phyloP scores from a whole-genome alignment of 345 rosid species.

The Syzygium jambos region DNA sequence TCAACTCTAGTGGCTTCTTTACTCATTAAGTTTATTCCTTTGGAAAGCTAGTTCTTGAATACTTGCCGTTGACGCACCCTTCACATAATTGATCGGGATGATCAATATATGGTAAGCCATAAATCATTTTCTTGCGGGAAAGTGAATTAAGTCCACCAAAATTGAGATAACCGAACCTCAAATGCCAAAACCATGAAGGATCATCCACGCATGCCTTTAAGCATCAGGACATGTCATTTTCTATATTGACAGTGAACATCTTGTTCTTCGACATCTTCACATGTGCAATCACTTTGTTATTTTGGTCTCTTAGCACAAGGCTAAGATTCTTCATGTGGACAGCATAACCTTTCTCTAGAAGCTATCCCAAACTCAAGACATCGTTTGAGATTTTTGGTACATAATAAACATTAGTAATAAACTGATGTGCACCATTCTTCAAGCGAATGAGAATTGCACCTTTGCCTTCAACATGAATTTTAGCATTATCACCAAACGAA shows the following conservation, averaged over 20 bases:
- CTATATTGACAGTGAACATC: too few relatives aligned
- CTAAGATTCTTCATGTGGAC: background rate
- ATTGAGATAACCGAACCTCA: too few relatives aligned
- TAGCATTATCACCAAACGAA: too few relatives aligned
- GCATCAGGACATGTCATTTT: too few relatives aligned
- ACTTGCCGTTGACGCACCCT: background rate
- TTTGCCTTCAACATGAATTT: too few relatives aligned
- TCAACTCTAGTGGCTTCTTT: background rate
- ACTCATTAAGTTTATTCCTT: background rate
- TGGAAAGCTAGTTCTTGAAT: background rate
- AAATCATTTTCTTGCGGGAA: background rate
- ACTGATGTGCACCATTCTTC: background rate
- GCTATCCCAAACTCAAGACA: background rate
- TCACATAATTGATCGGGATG: background rate
- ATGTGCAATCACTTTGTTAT: too few relatives aligned
- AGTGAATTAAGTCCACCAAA: background rate
- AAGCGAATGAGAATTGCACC: background rate
- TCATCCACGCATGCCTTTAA: too few relatives aligned
- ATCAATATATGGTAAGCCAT: background rate
- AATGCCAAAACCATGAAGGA: too few relatives aligned
- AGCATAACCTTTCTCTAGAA: background rate
- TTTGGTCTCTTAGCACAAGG: too few relatives aligned
- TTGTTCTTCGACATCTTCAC: too few relatives aligned
- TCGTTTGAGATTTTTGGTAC: background rate
- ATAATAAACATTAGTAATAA: slow-evolving; percentile 1